Percentiles rank a stretch among this genome's conserved stretches.
Conservation (phyloP, 768 basidiomycete genomes). For the Mycena sanguinolenta region DNA sequence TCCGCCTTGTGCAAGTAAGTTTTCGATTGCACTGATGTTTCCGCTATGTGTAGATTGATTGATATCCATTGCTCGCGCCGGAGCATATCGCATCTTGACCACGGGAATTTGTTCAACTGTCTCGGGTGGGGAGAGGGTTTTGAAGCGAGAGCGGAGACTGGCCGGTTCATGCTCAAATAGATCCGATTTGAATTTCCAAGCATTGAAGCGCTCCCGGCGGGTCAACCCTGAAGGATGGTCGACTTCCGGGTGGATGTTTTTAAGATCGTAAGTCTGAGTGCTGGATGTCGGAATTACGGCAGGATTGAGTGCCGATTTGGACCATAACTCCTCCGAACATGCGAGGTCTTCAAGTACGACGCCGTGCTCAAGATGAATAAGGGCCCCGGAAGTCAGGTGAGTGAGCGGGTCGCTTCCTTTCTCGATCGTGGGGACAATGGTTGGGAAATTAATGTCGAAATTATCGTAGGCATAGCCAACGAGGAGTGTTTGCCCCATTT, state of each 20-base stretch:
- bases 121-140: constrained; percentile 37
- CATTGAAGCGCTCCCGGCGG: constrained; percentile 40
- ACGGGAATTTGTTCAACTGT: constrained; percentile 44
- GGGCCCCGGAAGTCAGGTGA: constrained; percentile 50
- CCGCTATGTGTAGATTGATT: constrained; percentile 38
- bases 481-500: constrained; percentile 41
- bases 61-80: constrained; percentile 40
- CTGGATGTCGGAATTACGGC: too few species aligned
- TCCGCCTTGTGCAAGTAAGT: constrained; percentile 38
- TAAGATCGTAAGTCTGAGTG: too few species aligned
- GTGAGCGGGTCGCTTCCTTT: constrained; percentile 39
- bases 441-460: constrained; percentile 54
- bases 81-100: constrained; percentile 36
- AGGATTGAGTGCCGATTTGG: constrained; percentile 34
- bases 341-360: constrained; percentile 20
- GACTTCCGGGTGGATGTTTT: too few species aligned
- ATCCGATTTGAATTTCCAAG: constrained; percentile 45
- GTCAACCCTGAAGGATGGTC: constrained; percentile 37
- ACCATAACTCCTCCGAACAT: background rate
- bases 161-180: constrained; percentile 44
- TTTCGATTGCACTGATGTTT: constrained; percentile 39
- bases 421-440: constrained; percentile 47
- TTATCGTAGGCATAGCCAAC: constrained; percentile 54
- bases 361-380: constrained; percentile 45
- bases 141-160: background rate